Base-by-base conservation (phyloP, 2,329 filamentous ascomycete species). In the Kalaharituber pfeilii region DNA sequence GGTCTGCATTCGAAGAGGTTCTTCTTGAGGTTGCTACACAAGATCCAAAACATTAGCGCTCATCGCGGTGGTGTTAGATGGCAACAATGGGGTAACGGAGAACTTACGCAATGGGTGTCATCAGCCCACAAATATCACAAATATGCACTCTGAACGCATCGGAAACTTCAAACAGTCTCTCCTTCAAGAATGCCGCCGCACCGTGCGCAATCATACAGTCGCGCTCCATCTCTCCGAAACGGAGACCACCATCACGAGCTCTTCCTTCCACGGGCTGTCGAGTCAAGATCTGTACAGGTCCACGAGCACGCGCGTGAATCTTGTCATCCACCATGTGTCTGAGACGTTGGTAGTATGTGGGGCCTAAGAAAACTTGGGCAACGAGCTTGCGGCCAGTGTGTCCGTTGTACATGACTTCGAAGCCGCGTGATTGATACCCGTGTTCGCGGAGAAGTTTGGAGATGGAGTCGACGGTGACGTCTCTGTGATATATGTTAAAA, bases 171-270 rank as follows among this genome's bases (percentile, higher is more conserved):
- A 98, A 95, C 56, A 98, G 72, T 65, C 91, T 80, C 74, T 98
- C 91, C 73, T 98, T 98, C 66, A 98, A 72, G 77, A 98, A 98
- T 1, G 88, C 83, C 53, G 86, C 89, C 2, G 93, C 91, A 67
- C 91, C 91, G 68, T 98, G 93, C n/a, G 93, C 87, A 73, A 98
- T 98, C 91, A 98, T 98, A 69, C 91, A 98, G 79, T 98, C 93
- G 73, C 93, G 89, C 72, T 98, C 93, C 91, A 98, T 98, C 75
- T 98, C 91, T 81, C 91, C 91, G 79, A 98, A 98, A 67, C 93
- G 89, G 45, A 98, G 77, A 74, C 91, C 91, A 77, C 91, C 91
- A 68, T 98, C 93, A 70, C 93, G 77, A 2, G 91, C 91, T 79
- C 93, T 85, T 83, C 91, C 91, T 72, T 98, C 91, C 13, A 98